Evolutionary conservation across 2,329 filamentous ascomycete species (phyloP), one percentile per base, ranked within the genome.

Genomic region (Alternaria gaisen): DNA sequence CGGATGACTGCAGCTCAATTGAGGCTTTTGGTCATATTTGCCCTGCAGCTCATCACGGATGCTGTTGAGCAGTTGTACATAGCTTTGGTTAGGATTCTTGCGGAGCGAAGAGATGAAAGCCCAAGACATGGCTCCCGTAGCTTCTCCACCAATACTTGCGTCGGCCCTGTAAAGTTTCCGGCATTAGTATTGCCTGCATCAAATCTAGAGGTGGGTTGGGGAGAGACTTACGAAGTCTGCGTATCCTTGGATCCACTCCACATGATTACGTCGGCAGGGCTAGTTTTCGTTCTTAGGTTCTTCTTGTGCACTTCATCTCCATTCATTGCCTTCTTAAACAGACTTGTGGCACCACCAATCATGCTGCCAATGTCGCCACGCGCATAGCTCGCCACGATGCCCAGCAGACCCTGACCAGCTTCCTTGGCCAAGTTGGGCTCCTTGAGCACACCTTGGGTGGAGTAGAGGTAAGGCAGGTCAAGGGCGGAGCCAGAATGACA

Each of bases 51-150:
- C 90, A 58, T 97, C 94, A 59, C 95, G 91, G 73, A 99, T 94
- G 80, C 90, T 97, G 84, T 97, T 98, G 69, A 99, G 86, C 59
- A 99, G 84, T 83, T 97, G 90, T 52, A 98, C 92, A 76, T 99
- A 99, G 81, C 91, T 97, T 83, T 98, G 95, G 77, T 97, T 90
- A 1, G 93, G 93, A 76, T 97, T 97, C 83, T 94, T 93, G 84
- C 91, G 94, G 74, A 98, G 86, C 20, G 94, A 90, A 1, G 86
- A 89, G 79, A 99, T 95, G 79, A 99, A 99, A 2, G 95, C 95
- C 88, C 91, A 97, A 4, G 93, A 97, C 95, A 99, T 98, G 79
- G 95, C 95, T 56, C 95, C 95, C 0, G 95, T 99, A 34, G 95
- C 94, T 81, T 97, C 87, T 58, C 92, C 89, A 43, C 86, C 88